These are phyloP conservation scores for Huiozyma sinensis DNA, from an alignment of 805 yeast genomes.

Conservation along the genomic window DNA sequence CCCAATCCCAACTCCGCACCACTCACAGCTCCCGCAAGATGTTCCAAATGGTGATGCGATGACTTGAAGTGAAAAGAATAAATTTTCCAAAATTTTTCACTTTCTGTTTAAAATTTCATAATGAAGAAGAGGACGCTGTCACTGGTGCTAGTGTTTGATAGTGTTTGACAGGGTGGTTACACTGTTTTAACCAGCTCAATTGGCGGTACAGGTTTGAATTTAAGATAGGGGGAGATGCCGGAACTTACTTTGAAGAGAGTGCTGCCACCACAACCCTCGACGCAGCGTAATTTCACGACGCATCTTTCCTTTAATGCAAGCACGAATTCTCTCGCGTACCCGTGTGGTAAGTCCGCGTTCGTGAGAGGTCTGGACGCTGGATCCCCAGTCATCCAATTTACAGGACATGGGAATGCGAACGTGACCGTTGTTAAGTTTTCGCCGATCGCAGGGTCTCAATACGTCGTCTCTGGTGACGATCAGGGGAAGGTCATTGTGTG, in stretches of 20 bases:
- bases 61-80: too few species aligned
- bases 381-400: constrained; percentile 43
- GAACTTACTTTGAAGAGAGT: constrained; percentile 20
- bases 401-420: constrained; percentile 48
- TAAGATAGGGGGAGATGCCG: neutral
- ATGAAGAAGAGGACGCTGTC: too few species aligned
- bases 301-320: constrained; percentile 66
- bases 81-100: neutral
- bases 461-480: constrained; percentile 86
- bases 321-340: constrained; percentile 65
- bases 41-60: too few species aligned
- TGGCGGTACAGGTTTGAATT: neutral
- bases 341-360: constrained; percentile 69
- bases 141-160: too few species aligned
- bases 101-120: too few species aligned
- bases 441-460: constrained; percentile 65
- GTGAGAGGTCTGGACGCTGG: constrained; percentile 43
- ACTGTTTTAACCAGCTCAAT: too few species aligned
- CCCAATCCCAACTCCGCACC: too few species aligned
- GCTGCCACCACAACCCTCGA: constrained; percentile 72
- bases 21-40: too few species aligned
- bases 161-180: too few species aligned
- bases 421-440: constrained; percentile 82
- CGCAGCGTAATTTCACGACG: constrained; percentile 56
- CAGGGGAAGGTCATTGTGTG: constrained; percentile 84